These are phyloP conservation scores for Penicillium sp. DNA, from an alignment of 2,329 filamentous ascomycete genomes.

Conservation along the genomic window DNA sequence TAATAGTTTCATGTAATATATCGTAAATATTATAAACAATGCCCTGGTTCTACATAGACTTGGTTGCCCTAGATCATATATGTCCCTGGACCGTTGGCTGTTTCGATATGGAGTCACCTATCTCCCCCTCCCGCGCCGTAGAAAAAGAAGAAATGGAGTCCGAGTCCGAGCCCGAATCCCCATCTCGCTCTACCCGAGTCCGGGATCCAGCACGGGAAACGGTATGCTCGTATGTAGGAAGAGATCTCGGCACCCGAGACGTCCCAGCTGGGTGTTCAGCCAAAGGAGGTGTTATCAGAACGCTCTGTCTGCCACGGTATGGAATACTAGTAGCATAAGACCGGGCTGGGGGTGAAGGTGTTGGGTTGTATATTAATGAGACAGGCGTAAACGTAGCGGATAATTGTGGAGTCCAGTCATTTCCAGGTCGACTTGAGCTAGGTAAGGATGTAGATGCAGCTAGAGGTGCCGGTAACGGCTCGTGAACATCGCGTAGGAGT, in stretches of 20 bases:
- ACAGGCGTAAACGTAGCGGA: background rate
- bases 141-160: slow-evolving; percentile 31
- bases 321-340: background rate
- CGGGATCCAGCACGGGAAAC: background rate
- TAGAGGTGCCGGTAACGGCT: background rate
- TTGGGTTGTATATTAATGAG: background rate
- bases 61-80: too few relatives aligned
- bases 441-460: background rate
- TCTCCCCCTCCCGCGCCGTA: slow-evolving; percentile 30
- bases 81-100: background rate
- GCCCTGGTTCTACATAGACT: too few relatives aligned
- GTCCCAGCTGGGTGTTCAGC: background rate
- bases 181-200: background rate
- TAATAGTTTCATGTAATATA: too few relatives aligned
- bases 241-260: background rate
- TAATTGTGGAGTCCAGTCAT: background rate
- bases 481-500: background rate
- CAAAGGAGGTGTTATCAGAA: background rate
- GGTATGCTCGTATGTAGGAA: background rate
- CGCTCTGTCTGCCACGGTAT: background rate
- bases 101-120: too few relatives aligned
- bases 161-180: slow-evolving; percentile 18
- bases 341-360: background rate
- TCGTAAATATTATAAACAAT: too few relatives aligned
- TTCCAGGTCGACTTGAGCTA: background rate